A percentile compares a stretch with the other conserved stretches of the same genome.
Conservation (phyloP, 805 yeast species). For the Saccharomycopsis oosterbeekiorum region DNA sequence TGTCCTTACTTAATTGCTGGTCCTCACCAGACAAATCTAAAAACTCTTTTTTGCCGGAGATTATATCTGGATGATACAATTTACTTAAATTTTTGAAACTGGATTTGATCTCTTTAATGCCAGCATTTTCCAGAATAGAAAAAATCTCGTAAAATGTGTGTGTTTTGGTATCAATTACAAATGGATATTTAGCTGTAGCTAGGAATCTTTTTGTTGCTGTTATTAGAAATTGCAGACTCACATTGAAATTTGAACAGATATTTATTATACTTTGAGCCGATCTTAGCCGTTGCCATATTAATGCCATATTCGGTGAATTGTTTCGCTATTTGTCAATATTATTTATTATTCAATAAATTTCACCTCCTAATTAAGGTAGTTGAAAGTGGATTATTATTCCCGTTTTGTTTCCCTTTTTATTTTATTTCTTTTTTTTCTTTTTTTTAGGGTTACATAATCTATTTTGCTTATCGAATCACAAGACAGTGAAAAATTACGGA, state of each 20-base stretch:
- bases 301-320: background rate
- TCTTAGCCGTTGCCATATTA: background rate
- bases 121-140: slow-evolving; percentile 21
- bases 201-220: no score
- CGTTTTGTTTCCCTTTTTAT: background rate
- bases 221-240: background rate
- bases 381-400: background rate
- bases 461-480: background rate
- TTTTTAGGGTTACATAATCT: background rate
- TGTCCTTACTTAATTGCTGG: slow-evolving; percentile 28
- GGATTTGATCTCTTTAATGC: slow-evolving; percentile 31
- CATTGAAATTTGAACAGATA: background rate
- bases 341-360: no score
- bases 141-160: slow-evolving; percentile 27
- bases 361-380: no score
- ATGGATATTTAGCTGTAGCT: background rate
- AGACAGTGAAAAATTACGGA: background rate
- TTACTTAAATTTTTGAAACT: slow-evolving; percentile 35
- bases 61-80: slow-evolving; percentile 35
- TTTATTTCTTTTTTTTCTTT: background rate
- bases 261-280: background rate
- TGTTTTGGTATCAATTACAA: background rate
- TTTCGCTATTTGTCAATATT: background rate
- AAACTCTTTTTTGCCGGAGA: slow-evolving; percentile 19
- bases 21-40: slow-evolving; percentile 29